Percentiles rank a stretch among this genome's conserved stretches.
These are phyloP conservation scores for Hypoxylon crocopeplum DNA, from an alignment of 495 filamentous ascomycete species.

Conservation along the genomic window DNA sequence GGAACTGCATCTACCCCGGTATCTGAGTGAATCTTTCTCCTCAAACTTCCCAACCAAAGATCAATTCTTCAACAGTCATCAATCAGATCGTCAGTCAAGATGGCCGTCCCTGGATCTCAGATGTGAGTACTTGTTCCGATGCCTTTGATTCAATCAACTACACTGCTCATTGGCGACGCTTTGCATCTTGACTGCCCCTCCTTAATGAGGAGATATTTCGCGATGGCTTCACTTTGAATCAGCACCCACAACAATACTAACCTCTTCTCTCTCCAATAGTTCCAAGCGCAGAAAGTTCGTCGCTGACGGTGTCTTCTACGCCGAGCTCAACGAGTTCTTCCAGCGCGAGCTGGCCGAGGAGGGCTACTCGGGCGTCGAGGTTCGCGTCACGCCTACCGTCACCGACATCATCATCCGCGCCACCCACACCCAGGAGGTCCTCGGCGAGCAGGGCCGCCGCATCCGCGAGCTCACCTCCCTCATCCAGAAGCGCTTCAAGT, in stretches of 20 bases:
- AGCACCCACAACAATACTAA: slow-evolving; percentile 21
- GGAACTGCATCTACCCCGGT: slow-evolving; percentile 29
- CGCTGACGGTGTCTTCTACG: slow-evolving; percentile 99
- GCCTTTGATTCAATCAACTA: background rate
- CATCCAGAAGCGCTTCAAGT: slow-evolving; percentile 99
- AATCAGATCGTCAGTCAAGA: slow-evolving; percentile 48
- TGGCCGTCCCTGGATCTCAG: slow-evolving; percentile 59
- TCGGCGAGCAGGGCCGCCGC: slow-evolving; percentile 98
- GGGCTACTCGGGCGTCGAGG: slow-evolving; percentile 99
- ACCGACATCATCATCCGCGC: slow-evolving; percentile 99
- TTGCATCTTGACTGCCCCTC: slow-evolving; percentile 4
- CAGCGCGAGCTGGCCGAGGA: slow-evolving; percentile 99
- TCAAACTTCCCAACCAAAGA: slow-evolving; percentile 15
- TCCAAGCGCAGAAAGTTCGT: slow-evolving; percentile 99
- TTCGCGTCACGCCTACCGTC: slow-evolving; percentile 98
- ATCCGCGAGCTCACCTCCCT: slow-evolving; percentile 99
- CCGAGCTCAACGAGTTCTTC: slow-evolving; percentile 99
- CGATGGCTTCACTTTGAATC: slow-evolving; percentile 5
- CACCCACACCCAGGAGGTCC: slow-evolving; percentile 99
- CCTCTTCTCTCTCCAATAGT: slow-evolving; percentile 49
- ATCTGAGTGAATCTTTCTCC: too few relatives aligned
- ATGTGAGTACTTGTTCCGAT: slow-evolving; percentile 54
- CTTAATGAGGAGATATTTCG: background rate
- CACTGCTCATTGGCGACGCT: background rate
- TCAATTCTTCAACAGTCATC: slow-evolving; percentile 36